phyloP scores from a whole-genome alignment of 331 rosid genomes.

The Malus hybrid region DNA sequence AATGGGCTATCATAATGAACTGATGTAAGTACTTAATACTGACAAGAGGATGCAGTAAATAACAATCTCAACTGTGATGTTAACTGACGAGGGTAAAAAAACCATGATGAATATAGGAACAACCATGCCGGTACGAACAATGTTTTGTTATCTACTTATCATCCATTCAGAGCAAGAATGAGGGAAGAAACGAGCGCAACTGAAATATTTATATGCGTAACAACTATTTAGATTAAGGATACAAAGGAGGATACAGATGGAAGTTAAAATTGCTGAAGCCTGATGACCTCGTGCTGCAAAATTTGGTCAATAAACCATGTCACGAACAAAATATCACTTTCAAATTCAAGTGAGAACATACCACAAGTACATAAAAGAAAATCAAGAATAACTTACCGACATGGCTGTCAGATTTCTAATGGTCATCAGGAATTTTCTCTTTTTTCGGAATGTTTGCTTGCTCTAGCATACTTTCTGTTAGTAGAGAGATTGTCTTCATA shows the following conservation, averaged over 20 bases:
- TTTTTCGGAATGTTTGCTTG: conserved; percentile 18
- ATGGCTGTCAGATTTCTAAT: conserved; percentile 5
- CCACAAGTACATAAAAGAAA: conserved; percentile 16
- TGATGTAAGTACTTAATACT: background rate
- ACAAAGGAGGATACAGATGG: conserved; percentile 84
- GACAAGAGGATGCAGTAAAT: background rate
- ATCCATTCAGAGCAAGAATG: background rate
- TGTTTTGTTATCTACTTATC: background rate
- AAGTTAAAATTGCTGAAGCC: conserved; percentile 51
- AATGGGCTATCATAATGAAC: background rate
- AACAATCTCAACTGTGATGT: background rate
- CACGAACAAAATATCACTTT: conserved; percentile 23
- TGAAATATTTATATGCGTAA: conserved; percentile 5
- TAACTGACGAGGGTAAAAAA: background rate
- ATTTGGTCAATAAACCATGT: conserved; percentile 42
- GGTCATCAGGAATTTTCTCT: background rate
- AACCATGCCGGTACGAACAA: background rate
- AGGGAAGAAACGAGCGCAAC: background rate
- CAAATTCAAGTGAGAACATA: conserved; percentile 17
- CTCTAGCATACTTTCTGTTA: conserved; percentile 13
- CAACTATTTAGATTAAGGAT: conserved; percentile 41
- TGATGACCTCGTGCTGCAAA: conserved; percentile 67
- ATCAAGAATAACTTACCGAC: conserved; percentile 35
- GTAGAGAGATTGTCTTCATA: conserved; percentile 34
- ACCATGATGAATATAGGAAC: background rate